Conservation (phyloP, 441 rosid species). For the Pelargonium citronellum region DNA sequence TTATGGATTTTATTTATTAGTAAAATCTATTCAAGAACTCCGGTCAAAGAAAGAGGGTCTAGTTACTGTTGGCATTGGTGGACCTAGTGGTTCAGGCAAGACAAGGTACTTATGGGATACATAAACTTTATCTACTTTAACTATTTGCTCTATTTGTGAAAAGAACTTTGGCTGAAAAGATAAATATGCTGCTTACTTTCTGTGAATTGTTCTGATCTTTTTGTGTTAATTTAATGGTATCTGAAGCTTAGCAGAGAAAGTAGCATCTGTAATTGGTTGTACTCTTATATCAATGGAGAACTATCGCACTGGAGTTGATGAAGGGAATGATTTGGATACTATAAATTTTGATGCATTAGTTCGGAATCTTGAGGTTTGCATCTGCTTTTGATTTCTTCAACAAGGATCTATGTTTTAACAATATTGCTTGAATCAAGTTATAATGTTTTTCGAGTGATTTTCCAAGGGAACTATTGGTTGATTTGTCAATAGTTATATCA, state of each 20-base stretch:
- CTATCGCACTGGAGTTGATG: slow-evolving; percentile 70
- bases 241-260: slow-evolving; percentile 94
- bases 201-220: neutral
- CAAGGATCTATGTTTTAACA: neutral
- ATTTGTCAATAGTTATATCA: neutral
- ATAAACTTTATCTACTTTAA: neutral
- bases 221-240: slow-evolving; percentile 24
- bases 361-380: slow-evolving; percentile 69
- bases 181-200: slow-evolving; percentile 7
- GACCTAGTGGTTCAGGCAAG: slow-evolving; percentile 62
- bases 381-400: slow-evolving; percentile 11
- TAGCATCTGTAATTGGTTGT: slow-evolving; percentile 91
- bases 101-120: neutral
- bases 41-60: slow-evolving; percentile 80
- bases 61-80: slow-evolving; percentile 91
- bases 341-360: slow-evolving; percentile 82
- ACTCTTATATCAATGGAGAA: slow-evolving; percentile 91
- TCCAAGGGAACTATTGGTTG: neutral
- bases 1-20: slow-evolving; percentile 75
- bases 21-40: slow-evolving; percentile 92
- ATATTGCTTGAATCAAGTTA: neutral
- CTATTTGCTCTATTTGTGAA: neutral
- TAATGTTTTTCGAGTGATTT: neutral
- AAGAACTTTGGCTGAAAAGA: neutral
- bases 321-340: slow-evolving; percentile 76